These are phyloP conservation scores for Herpetomonas tarakana DNA, from an alignment of 208 protist genomes.

Conservation along the genomic window DNA sequence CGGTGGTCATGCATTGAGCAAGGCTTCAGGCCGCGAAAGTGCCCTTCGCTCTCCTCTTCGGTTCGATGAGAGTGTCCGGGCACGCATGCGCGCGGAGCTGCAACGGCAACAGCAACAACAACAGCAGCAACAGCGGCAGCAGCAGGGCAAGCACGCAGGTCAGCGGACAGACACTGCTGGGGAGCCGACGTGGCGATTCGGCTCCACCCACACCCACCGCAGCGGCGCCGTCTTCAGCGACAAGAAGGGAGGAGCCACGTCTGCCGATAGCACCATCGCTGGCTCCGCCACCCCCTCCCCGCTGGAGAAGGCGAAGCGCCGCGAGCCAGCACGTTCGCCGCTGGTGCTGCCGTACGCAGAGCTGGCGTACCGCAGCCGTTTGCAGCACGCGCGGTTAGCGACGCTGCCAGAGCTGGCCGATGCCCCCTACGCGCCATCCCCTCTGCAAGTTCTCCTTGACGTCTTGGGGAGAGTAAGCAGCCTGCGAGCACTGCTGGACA, in stretches of 20 bases:
- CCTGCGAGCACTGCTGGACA: not conserved
- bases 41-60: not conserved
- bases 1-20: not conserved
- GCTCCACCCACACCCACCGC: slow-evolving; percentile 11
- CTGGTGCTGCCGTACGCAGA: slow-evolving; percentile 21
- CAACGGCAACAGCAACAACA: not conserved
- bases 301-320: no score
- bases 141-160: no score
- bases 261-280: no score
- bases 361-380: slow-evolving; percentile 52
- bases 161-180: no score
- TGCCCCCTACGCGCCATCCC: slow-evolving; percentile 54
- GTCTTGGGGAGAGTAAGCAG: slow-evolving; percentile 10
- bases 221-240: not conserved
- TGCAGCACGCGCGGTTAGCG: slow-evolving; percentile 42
- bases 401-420: slow-evolving; percentile 42
- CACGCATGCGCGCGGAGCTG: not conserved
- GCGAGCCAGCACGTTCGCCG: no score
- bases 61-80: not conserved
- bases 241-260: not conserved
- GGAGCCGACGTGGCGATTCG: not conserved
- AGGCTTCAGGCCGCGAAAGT: not conserved
- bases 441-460: slow-evolving; percentile 58
- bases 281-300: no score
- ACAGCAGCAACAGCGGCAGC: not conserved